Percentiles rank a stretch among this genome's conserved stretches.
Evolutionary conservation across 2,329 filamentous ascomycete genomes (phyloP).

Genomic region (Colletotrichum tropicicola): DNA sequence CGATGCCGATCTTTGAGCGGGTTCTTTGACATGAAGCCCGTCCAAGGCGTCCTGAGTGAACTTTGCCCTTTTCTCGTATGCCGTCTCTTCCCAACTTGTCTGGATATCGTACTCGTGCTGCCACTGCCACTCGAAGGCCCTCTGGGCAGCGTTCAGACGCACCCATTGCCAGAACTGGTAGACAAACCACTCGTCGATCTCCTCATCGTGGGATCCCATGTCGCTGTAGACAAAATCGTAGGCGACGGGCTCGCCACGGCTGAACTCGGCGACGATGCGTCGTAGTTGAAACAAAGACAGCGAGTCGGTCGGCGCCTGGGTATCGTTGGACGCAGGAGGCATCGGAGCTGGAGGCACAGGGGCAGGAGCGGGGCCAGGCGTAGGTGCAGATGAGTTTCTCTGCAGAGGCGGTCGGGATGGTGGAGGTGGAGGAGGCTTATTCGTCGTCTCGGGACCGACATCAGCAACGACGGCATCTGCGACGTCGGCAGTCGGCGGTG

Average conservation of each 20-base stretch:
- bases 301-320: conserved; percentile 67
- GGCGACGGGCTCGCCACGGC: conserved; percentile 71
- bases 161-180: conserved; percentile 89
- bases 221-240: conserved; percentile 91
- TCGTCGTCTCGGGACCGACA: conserved; percentile 44
- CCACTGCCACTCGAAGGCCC: conserved; percentile 83
- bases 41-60: conserved; percentile 67
- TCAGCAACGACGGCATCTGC: conserved; percentile 51
- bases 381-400: conserved; percentile 38
- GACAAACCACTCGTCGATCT: conserved; percentile 97
- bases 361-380: conserved; percentile 16
- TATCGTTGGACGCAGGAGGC: conserved; percentile 37
- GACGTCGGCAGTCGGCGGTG: conserved; percentile 44
- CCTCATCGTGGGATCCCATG: conserved; percentile 78
- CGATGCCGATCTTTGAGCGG: conserved; percentile 58
- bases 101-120: conserved; percentile 55
- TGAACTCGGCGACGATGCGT: conserved; percentile 78
- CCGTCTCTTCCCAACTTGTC: conserved; percentile 73
- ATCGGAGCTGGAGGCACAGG: conserved; percentile 33
- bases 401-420: conserved; percentile 35
- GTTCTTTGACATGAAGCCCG: conserved; percentile 53
- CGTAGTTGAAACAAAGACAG: conserved; percentile 79
- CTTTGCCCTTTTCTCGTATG: conserved; percentile 60
- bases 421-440: conserved; percentile 45
- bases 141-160: conserved; percentile 78